These are phyloP conservation scores for Penicillium paxilli DNA, from an alignment of 495 filamentous ascomycete species.

Conservation along the genomic window DNA sequence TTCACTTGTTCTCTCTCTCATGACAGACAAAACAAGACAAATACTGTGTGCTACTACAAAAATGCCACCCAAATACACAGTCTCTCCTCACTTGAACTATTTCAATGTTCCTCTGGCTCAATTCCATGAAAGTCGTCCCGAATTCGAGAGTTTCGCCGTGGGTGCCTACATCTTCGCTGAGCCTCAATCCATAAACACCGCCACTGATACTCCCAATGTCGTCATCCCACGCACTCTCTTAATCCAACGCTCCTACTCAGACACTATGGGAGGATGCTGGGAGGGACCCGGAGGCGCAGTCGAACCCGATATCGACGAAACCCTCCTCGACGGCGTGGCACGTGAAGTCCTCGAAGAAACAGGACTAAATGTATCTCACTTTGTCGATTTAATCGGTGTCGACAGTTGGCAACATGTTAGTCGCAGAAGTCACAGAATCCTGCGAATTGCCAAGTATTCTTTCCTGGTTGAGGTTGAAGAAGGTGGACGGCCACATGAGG, in stretches of 20 bases:
- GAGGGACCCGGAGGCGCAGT: slow-evolving; percentile 58
- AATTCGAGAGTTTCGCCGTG: slow-evolving; percentile 36
- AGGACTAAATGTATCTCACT: slow-evolving; percentile 46
- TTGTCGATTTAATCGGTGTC: slow-evolving; percentile 43
- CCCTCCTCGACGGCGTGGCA: slow-evolving; percentile 53
- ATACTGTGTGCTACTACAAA: neutral
- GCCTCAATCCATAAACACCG: neutral
- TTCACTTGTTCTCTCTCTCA: neutral
- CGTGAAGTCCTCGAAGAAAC: slow-evolving; percentile 62
- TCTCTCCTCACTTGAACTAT: slow-evolving; percentile 39
- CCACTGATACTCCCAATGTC: neutral
- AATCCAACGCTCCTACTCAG: slow-evolving; percentile 49
- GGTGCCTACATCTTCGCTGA: slow-evolving; percentile 45
- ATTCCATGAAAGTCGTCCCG: slow-evolving; percentile 32
- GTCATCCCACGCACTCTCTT: slow-evolving; percentile 46
- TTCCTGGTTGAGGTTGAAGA: slow-evolving; percentile 43
- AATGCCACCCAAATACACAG: slow-evolving; percentile 26
- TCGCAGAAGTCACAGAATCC: slow-evolving; percentile 10
- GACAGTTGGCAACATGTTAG: slow-evolving; percentile 31
- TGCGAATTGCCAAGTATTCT: slow-evolving; percentile 31
- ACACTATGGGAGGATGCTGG: slow-evolving; percentile 51
- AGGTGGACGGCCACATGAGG: slow-evolving; percentile 16
- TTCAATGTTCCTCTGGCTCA: slow-evolving; percentile 35
- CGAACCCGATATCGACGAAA: slow-evolving; percentile 45
- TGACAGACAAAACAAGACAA: neutral